Base-by-base conservation (phyloP, 2,329 filamentous ascomycete species). In the Oidium heveae region DNA sequence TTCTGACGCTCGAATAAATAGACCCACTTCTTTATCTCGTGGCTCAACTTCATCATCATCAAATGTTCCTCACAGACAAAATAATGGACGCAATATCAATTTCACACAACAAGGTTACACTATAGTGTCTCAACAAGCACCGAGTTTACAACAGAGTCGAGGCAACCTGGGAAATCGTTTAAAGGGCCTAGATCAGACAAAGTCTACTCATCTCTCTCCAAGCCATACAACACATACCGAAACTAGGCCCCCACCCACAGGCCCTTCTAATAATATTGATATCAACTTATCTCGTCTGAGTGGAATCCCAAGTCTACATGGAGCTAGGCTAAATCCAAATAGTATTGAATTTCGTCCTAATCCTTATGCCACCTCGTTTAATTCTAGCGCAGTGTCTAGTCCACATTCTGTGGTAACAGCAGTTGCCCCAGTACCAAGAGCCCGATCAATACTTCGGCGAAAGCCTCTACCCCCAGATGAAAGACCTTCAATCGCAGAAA, bases 321-420 rank as follows among this genome's bases (percentile, higher is more conserved):
- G 70, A 4, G 71, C 70, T 49, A 78, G 79, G 65, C 64, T 82
- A 60, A 82, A 82, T 58, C 78, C 78, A 7, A 79, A 77, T 61
- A 80, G 73, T 60, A 72, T 76, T 63, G 87, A 94, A 63, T 96
- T 95, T 68, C 80, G 83, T 59, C 91, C 89, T 18, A 93, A 82
- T 62, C 80, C 85, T 4, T 82, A 82, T 58, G 87, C 88, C 0
- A 75, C 77, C 47, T 74, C 82, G 1, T 96, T 98, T 68, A 66
- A 71, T 50, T 69, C 70, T 47, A 85, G 82, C 63, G 73, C 76
- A 50, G 74, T 77, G 37, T 86, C 84, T 2, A 93, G 84, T 63
- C 85, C 86, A 33, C 74, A 75, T 36, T 77, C 81, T 70, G 66
- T 65, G 63, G 57, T 57, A 57, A 66, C 58, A 63, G 59, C 57